These are phyloP conservation scores for Athelia sp. DNA, from an alignment of 1,284 basidiomycete species.

Conservation along the genomic window DNA sequence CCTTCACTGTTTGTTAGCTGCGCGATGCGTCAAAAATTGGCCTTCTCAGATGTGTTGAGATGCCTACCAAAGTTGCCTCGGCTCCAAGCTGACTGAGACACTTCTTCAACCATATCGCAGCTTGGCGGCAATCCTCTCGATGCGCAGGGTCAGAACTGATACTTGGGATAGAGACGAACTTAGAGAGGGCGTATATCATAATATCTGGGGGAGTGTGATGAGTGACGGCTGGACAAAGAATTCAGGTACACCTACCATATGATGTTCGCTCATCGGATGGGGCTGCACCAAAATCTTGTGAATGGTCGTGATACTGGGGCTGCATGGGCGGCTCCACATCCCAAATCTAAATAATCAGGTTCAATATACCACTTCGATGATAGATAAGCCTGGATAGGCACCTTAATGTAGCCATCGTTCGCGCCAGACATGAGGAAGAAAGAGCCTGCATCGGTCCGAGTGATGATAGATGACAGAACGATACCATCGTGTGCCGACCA, in stretches of 20 bases:
- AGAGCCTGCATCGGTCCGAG: slow-evolving; percentile 25
- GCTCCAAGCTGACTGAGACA: slow-evolving; percentile 85
- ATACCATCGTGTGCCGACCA: slow-evolving; percentile 82
- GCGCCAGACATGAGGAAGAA: slow-evolving; percentile 73
- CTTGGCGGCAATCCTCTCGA: slow-evolving; percentile 88
- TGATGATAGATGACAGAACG: slow-evolving; percentile 72
- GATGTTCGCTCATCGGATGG: slow-evolving; percentile 1
- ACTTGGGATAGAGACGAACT: slow-evolving; percentile 85
- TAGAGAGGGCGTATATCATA: slow-evolving; percentile 71
- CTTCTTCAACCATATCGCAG: slow-evolving; percentile 86
- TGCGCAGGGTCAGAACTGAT: slow-evolving; percentile 67
- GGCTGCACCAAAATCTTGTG: background rate
- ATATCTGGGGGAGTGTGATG: slow-evolving; percentile 39
- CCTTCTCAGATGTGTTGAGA: background rate
- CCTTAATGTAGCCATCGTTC: slow-evolving; percentile 82
- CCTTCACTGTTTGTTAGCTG: slow-evolving; percentile 64
- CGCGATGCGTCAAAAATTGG: background rate
- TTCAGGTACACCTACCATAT: slow-evolving; percentile 1
- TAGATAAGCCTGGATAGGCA: slow-evolving; percentile 19
- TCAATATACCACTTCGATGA: background rate
- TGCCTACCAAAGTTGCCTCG: slow-evolving; percentile 62
- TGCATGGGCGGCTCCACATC: slow-evolving; percentile 1
- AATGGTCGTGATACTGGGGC: background rate
- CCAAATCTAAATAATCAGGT: background rate
- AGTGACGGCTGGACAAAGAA: background rate